Evolutionary conservation across 805 yeast species (phyloP).

Genomic region (Candida methanosorbosa): DNA sequence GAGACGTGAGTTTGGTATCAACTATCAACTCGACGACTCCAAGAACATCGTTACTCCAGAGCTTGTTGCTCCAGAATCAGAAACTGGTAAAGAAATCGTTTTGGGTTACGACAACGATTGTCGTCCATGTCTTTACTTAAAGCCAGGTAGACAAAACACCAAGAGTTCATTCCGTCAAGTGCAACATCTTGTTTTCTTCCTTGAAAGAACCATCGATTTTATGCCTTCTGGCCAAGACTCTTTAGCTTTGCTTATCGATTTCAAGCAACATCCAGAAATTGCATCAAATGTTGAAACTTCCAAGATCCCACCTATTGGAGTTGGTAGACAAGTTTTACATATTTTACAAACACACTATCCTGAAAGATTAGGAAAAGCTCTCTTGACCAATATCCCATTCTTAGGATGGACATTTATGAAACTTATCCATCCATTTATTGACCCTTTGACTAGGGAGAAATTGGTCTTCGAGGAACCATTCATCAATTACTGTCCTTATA

Average conservation of each 20-base stretch:
- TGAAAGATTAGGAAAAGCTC: slow-evolving; percentile 89
- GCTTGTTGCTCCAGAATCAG: slow-evolving; percentile 58
- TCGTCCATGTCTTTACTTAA: slow-evolving; percentile 87
- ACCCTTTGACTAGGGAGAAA: slow-evolving; percentile 90
- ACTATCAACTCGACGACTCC: slow-evolving; percentile 34
- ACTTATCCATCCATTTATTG: slow-evolving; percentile 91
- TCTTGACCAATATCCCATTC: slow-evolving; percentile 89
- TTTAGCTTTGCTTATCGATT: slow-evolving; percentile 83
- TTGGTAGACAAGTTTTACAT: slow-evolving; percentile 86
- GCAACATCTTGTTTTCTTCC: slow-evolving; percentile 89
- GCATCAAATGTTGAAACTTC: slow-evolving; percentile 43
- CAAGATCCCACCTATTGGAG: slow-evolving; percentile 81
- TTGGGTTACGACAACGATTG: slow-evolving; percentile 85
- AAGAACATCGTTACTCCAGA: slow-evolving; percentile 44
- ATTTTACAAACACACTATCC: slow-evolving; percentile 97
- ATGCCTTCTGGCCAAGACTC: slow-evolving; percentile 98
- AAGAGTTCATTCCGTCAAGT: slow-evolving; percentile 85
- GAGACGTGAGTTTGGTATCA: slow-evolving; percentile 89
- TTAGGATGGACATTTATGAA: slow-evolving; percentile 88
- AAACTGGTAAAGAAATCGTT: slow-evolving; percentile 87
- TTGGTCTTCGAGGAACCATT: slow-evolving; percentile 88
- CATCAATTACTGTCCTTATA: slow-evolving; percentile 68
- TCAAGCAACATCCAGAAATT: slow-evolving; percentile 64
- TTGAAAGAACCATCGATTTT: slow-evolving; percentile 85
- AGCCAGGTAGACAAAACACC: slow-evolving; percentile 95